These are phyloP conservation scores for Metschnikowia santaceciliae DNA, from an alignment of 805 yeast genomes.

Conservation along the genomic window DNA sequence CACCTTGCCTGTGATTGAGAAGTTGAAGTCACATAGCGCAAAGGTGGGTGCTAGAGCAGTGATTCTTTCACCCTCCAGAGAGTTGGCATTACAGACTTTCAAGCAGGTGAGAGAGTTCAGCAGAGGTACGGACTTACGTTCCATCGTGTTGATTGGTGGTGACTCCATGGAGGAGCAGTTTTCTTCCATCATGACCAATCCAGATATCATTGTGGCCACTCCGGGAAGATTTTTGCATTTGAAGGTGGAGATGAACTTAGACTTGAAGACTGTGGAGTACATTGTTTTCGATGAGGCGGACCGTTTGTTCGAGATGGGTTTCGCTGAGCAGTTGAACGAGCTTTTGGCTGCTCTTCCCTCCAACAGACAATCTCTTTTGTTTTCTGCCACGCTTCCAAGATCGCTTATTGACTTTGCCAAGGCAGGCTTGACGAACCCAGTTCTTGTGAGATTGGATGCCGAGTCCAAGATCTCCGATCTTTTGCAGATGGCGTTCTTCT, in stretches of 20 bases:
- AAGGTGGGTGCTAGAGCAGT: slow-evolving; percentile 87
- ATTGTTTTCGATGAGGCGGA: slow-evolving; percentile 97
- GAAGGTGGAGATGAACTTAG: slow-evolving; percentile 91
- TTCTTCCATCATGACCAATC: slow-evolving; percentile 85
- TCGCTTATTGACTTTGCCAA: slow-evolving; percentile 94
- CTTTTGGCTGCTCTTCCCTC: slow-evolving; percentile 79
- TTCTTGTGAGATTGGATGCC: slow-evolving; percentile 86
- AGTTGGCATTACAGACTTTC: slow-evolving; percentile 88
- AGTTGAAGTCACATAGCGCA: slow-evolving; percentile 76
- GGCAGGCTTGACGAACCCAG: slow-evolving; percentile 92
- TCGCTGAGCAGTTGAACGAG: slow-evolving; percentile 89
- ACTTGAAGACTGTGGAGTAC: slow-evolving; percentile 77
- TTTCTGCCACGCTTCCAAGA: slow-evolving; percentile 92
- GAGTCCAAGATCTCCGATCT: slow-evolving; percentile 88
- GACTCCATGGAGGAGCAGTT: slow-evolving; percentile 98
- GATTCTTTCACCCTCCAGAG: slow-evolving; percentile 92
- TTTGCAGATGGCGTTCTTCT: slow-evolving; percentile 82
- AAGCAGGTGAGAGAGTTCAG: slow-evolving; percentile 87
- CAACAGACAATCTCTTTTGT: slow-evolving; percentile 79
- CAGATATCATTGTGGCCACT: slow-evolving; percentile 93
- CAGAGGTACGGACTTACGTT: slow-evolving; percentile 75
- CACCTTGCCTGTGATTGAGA: slow-evolving; percentile 83
- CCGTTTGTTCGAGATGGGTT: slow-evolving; percentile 93
- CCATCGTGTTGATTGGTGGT: slow-evolving; percentile 89
- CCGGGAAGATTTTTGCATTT: slow-evolving; percentile 97